phyloP scores from a whole-genome alignment of 73 alveolate species.

The Breviolum minutum region DNA sequence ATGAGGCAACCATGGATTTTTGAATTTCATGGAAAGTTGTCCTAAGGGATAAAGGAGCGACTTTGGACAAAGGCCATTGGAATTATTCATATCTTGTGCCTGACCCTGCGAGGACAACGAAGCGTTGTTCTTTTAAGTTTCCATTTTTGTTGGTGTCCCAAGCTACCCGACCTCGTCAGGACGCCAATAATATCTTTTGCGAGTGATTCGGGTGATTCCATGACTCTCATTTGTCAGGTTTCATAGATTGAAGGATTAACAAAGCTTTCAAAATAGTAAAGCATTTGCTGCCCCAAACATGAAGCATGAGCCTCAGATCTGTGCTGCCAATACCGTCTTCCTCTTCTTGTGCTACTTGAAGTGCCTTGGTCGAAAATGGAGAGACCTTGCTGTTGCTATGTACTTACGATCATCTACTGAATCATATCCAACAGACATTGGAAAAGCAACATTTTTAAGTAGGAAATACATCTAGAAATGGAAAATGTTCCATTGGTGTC shows the following conservation, averaged over 20 bases:
- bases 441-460: background rate
- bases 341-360: slow-evolving; percentile 73
- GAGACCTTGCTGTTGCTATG: too few species aligned
- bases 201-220: too few species aligned
- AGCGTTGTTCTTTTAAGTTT: background rate
- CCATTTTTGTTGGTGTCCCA: background rate
- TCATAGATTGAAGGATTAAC: too few species aligned
- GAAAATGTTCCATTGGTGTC: background rate
- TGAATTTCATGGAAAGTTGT: too few species aligned
- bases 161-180: too few species aligned
- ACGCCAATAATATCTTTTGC: background rate
- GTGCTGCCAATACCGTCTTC: slow-evolving; percentile 45
- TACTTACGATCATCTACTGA: background rate
- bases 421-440: background rate
- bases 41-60: too few species aligned
- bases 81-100: background rate
- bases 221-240: too few species aligned
- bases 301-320: background rate
- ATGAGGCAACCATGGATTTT: background rate
- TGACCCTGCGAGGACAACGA: background rate
- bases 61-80: background rate
- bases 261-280: background rate
- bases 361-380: background rate
- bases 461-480: too few species aligned
- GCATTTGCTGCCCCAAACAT: background rate